phyloP scores from a whole-genome alignment of 2,329 filamentous ascomycete species.

The Verticillium tricorpus region DNA sequence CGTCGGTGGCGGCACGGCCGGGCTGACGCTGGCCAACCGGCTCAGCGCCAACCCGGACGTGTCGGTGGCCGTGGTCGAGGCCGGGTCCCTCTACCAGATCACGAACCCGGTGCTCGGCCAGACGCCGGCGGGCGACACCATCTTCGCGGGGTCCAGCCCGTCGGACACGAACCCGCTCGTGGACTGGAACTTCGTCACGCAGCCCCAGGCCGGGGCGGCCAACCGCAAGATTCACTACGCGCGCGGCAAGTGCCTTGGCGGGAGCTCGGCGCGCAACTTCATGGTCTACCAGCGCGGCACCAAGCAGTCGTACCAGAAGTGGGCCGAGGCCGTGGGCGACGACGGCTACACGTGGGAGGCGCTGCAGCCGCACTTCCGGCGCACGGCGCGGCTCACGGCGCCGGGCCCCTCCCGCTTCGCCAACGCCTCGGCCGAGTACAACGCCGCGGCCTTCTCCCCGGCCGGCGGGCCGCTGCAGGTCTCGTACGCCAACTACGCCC shows the following conservation, averaged over 20 bases:
- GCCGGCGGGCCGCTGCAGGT: slow-evolving; percentile 20
- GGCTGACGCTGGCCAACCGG: slow-evolving; percentile 26
- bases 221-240: slow-evolving; percentile 28
- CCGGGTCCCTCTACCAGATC: slow-evolving; percentile 27
- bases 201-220: slow-evolving; percentile 18
- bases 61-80: slow-evolving; percentile 33
- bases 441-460: slow-evolving; percentile 19
- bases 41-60: slow-evolving; percentile 23
- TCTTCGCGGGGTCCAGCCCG: slow-evolving; percentile 12
- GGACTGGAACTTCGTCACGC: slow-evolving; percentile 23
- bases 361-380: slow-evolving; percentile 26
- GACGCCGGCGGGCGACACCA: slow-evolving; percentile 13
- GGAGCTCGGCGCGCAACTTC: slow-evolving; percentile 22
- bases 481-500: slow-evolving; percentile 19
- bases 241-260: slow-evolving; percentile 27
- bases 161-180: slow-evolving; percentile 16
- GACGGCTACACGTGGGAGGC: slow-evolving; percentile 21
- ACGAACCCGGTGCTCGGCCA: slow-evolving; percentile 12
- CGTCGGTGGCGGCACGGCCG: slow-evolving; percentile 33
- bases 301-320: slow-evolving; percentile 18
- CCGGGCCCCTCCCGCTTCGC: slow-evolving; percentile 16
- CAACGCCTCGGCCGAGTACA: slow-evolving; percentile 20
- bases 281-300: slow-evolving; percentile 21
- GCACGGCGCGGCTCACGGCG: slow-evolving; percentile 23
- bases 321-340: slow-evolving; percentile 26